Evolutionary conservation across 2,329 filamentous ascomycete species (phyloP), one percentile per base, ranked within the genome.

Genomic region (Dactylellina cionopaga): DNA sequence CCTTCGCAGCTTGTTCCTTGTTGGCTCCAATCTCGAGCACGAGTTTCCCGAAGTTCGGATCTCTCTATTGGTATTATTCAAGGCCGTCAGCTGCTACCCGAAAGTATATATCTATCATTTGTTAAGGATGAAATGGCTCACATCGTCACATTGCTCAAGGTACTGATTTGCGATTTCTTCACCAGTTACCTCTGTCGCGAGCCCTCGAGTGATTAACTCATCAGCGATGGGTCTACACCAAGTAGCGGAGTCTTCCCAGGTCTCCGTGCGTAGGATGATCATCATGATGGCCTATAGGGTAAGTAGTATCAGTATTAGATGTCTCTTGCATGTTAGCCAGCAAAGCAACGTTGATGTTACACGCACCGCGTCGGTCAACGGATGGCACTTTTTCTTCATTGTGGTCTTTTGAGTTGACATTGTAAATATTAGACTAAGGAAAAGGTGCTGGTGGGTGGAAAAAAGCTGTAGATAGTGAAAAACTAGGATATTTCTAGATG

Each of bases 221-320:
- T 60, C 29, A 22, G 25, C 29, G 33, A 60, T 29, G 11, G n/a
- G 24, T 10, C 31, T 22, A 9, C 25, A 37, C 56, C 59, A 64
- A 9, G 19, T n/a, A 11, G 6, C n/a, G 15, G 22, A n/a, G 15
- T 52, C 15, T 7, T 29, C 35, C 46, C 33, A 64, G 4, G 46
- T 54, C 6, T 17, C 17, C 1, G 43, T 37, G 56, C 29, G 25
- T 1, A 60, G 24, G 6, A 60, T 46, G 15, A 60, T 27, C 2
- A 11, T 13, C 13, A 27, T 46, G 41, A 60, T 35, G 7, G 41
- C 46, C 59, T 63, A n/a, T 27, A 41, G 31, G 35, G 5, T 43
- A 56, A 13, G 11, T 35, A 25, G 17, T 5, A 19, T 52, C 15
- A 7, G 35, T 3, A 35, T 7, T 5, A 22, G 10, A n/a, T 9